These are phyloP conservation scores for Quercus lobata DNA, from an alignment of 331 rosid genomes.

Conservation along the genomic window DNA sequence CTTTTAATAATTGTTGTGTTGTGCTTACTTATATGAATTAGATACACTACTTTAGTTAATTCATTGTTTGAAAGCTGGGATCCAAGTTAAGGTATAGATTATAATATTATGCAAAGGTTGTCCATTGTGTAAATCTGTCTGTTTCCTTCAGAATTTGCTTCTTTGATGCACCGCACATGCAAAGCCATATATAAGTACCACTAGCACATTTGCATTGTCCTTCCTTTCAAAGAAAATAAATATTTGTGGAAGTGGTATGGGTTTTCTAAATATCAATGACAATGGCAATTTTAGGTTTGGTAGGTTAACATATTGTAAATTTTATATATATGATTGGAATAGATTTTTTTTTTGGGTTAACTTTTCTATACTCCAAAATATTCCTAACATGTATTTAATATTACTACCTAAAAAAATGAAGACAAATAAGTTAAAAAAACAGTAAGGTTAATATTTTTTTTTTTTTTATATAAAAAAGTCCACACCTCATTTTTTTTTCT, in stretches of 20 bases:
- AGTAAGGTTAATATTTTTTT: too few relatives aligned
- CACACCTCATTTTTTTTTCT: too few relatives aligned
- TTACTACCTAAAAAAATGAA: too few relatives aligned
- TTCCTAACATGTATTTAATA: too few relatives aligned
- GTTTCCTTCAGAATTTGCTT: conserved; percentile 17
- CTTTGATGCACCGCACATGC: conserved; percentile 42
- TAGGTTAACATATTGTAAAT: not conserved
- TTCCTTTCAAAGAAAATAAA: conserved; percentile 5
- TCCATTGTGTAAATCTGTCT: conserved; percentile 18
- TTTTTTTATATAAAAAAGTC: too few relatives aligned
- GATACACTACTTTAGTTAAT: conserved; percentile 12
- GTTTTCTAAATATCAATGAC: not conserved
- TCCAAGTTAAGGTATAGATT: not conserved
- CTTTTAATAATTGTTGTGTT: not conserved
- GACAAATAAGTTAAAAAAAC: too few relatives aligned
- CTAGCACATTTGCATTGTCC: not conserved
- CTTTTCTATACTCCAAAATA: too few relatives aligned
- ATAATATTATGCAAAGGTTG: conserved; percentile 13
- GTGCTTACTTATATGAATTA: not conserved
- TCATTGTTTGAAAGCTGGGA: conserved; percentile 12
- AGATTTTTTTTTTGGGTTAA: too few relatives aligned
- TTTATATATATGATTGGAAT: too few relatives aligned
- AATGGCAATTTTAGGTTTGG: not conserved
- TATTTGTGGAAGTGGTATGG: not conserved
- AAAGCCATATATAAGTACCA: conserved; percentile 24